Base-by-base conservation (phyloP, 2,329 filamentous ascomycete genomes). In the Alternaria arborescens region DNA sequence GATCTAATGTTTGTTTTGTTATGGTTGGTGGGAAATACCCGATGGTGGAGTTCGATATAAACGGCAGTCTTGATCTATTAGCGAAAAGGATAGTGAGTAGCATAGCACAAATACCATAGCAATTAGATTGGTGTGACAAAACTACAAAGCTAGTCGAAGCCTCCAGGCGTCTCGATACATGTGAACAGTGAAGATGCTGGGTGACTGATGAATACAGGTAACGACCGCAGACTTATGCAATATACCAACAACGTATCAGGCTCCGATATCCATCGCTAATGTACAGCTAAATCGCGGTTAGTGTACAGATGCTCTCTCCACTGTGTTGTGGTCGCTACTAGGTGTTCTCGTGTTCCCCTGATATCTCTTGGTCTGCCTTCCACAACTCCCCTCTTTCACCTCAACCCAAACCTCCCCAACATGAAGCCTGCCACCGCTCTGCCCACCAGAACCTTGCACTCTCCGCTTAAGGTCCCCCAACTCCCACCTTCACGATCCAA, bases 1-100 rank as follows among this genome's bases (percentile, higher is more conserved):
- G 69, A 71, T 72, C 66, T 74, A 74, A 74, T 74, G 62, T 69
- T 58, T 69, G 40, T 55, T 68, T 57, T 55, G 46, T 50, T 50
- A 38, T 14, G 32, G 30, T 50, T 43, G 60, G 47, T 26, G 59
- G 59, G 44, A 48, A 61, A 68, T 66, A 66, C 63, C 58, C 65
- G 28, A 48, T 41, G 55, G 55, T 51, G 52, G 59, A 64, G 57
- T 60, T 59, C 34, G 38, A 46, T 11, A 44, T 32, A 20, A 50
- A 53, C 43, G 36, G 38, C 47, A 51, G 52, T 56, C 42, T 40
- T 50, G 51, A 55, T 58, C 34, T 50, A 53, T 55, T 46, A 56
- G 16, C 18, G n/a, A 36, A 55, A 30, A 32, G 22, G 26, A 58
- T 38, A 22, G 32, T 26, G 24, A 30, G 28, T 61, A 61, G 48